These are phyloP conservation scores for Amaranthus cruentus DNA, from an alignment of 148 eudicot genomes.

Conservation along the genomic window DNA sequence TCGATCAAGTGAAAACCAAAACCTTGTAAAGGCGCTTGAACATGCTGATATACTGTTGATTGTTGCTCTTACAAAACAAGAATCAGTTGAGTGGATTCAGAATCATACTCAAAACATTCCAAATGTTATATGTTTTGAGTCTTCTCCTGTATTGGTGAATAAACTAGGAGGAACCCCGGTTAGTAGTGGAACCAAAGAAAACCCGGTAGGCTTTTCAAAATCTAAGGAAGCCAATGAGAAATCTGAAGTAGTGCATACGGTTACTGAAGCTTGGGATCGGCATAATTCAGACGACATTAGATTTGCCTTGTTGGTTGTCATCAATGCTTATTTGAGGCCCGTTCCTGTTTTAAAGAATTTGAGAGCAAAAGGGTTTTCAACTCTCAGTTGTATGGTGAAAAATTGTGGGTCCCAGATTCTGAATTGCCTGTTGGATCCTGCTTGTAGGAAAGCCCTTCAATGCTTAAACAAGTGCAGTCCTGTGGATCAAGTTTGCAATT, in stretches of 20 bases:
- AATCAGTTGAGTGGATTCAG: conserved; percentile 59
- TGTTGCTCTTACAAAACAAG: conserved; percentile 60
- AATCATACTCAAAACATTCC: conserved; percentile 39
- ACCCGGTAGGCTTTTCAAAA: conserved; percentile 28
- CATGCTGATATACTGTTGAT: conserved; percentile 54
- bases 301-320: conserved; percentile 72
- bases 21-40: conserved; percentile 38
- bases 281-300: conserved; percentile 89
- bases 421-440: conserved; percentile 81
- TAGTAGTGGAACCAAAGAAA: conserved; percentile 27
- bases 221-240: conserved; percentile 35
- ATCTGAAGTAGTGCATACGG: conserved; percentile 41
- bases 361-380: conserved; percentile 81
- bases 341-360: conserved; percentile 68
- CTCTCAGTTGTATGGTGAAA: conserved; percentile 78
- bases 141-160: conserved; percentile 59
- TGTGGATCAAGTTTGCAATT: conserved; percentile 95
- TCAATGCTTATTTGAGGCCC: conserved; percentile 79
- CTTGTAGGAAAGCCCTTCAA: conserved; percentile 84
- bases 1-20: conserved; percentile 19
- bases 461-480: conserved; percentile 96
- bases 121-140: conserved; percentile 74
- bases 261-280: conserved; percentile 79
- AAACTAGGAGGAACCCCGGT: conserved; percentile 64
- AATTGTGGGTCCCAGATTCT: conserved; percentile 88